Evolutionary conservation across 2,329 filamentous ascomycete genomes (phyloP).

Genomic region (Penicillium sp.): DNA sequence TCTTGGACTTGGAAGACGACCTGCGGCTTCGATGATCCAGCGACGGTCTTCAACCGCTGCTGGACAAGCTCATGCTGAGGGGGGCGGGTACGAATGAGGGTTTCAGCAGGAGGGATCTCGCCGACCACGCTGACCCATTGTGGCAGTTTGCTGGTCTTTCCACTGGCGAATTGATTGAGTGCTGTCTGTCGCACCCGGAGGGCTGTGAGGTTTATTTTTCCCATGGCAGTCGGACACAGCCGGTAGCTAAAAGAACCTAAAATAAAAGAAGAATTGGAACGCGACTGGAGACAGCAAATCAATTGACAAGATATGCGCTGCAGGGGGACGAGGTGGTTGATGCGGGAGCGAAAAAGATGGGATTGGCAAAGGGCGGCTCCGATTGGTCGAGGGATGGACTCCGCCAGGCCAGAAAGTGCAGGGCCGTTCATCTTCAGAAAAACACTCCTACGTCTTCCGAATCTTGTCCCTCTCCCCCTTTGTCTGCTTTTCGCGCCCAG

Average conservation of each 20-base stretch:
- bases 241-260: background rate
- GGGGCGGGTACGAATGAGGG: constrained; percentile 58
- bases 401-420: constrained; percentile 33
- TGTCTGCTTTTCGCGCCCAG: constrained; percentile 12
- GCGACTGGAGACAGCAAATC: background rate
- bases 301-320: constrained; percentile 1
- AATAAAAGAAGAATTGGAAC: background rate
- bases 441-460: constrained; percentile 17
- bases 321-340: constrained; percentile 12
- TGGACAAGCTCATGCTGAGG: constrained; percentile 45
- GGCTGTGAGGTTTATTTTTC: constrained; percentile 48
- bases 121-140: constrained; percentile 57
- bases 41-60: constrained; percentile 37
- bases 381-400: constrained; percentile 36
- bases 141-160: constrained; percentile 37
- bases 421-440: constrained; percentile 22
- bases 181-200: constrained; percentile 46
- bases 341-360: constrained; percentile 37
- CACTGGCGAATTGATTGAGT: constrained; percentile 37
- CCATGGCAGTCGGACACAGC: constrained; percentile 34
- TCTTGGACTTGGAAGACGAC: constrained; percentile 37
- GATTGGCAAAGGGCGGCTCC: constrained; percentile 34
- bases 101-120: constrained; percentile 59
- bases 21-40: constrained; percentile 31
- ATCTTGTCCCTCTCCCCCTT: constrained; percentile 6